A percentile compares a stretch with the other conserved stretches of the same genome.
phyloP scores from a whole-genome alignment of 345 rosid genomes.

The Barbarea vulgaris region DNA sequence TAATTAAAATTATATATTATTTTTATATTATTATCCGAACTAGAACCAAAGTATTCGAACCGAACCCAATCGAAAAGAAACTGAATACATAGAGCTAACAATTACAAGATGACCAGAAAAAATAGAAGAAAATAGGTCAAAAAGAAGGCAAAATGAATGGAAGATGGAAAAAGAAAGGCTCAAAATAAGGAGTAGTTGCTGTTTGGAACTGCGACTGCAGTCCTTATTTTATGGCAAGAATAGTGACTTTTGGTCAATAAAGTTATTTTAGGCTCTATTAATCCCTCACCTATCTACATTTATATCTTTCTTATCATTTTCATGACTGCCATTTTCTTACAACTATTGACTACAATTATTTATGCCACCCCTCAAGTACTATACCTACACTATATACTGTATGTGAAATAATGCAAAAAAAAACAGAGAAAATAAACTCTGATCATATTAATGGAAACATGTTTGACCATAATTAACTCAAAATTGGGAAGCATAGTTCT shows the following conservation, averaged over 20 bases:
- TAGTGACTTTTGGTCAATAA: constrained; percentile 40
- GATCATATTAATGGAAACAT: constrained; percentile 7
- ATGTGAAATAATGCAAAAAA: neutral
- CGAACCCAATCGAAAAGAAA: neutral
- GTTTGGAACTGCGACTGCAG: constrained; percentile 22
- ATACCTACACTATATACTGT: constrained; percentile 19
- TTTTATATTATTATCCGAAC: neutral
- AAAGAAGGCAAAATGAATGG: constrained; percentile 17
- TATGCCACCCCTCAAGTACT: constrained; percentile 28
- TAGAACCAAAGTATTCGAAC: neutral
- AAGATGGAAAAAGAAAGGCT: constrained; percentile 27
- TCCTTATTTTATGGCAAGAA: constrained; percentile 30
- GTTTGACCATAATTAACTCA: neutral
- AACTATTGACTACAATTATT: constrained; percentile 27
- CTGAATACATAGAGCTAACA: neutral
- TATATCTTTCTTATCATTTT: constrained; percentile 21
- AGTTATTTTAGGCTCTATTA: constrained; percentile 25
- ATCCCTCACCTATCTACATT: constrained; percentile 26
- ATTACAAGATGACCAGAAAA: neutral
- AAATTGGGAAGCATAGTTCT: constrained; percentile 12
- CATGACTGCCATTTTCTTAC: constrained; percentile 37
- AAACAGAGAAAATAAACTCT: neutral
- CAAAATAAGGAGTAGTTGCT: constrained; percentile 38
- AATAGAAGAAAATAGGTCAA: neutral
- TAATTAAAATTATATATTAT: too few relatives aligned